Evolutionary conservation across 495 filamentous ascomycete species (phyloP), one percentile per base, ranked within the genome.

Genomic region (Talaromyces proteolyticus): DNA sequence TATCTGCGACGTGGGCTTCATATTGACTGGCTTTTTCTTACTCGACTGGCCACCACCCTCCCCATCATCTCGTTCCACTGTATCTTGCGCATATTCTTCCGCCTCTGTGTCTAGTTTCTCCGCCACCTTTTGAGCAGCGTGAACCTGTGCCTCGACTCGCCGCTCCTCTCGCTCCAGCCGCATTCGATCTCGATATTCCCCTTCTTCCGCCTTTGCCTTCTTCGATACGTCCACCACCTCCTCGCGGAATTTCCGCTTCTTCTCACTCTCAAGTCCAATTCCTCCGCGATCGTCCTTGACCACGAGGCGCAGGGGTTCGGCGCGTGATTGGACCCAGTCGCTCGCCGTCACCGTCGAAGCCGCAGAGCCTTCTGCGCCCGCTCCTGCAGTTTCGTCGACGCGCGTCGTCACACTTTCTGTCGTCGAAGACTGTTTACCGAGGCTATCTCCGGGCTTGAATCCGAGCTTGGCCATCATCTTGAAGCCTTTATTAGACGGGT

Each of bases 391-490:
- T 11, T 24, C 29, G 38, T 34, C 23, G n/a, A 34, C 37, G 29
- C 39, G 22, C 23, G 17, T 43, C 42, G 51, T 47, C 45, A 14
- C 21, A 55, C 34, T 17, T 26, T 6, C 44, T 62, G 36, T 20
- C 51, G 25, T 53, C 22, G 5, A 16, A 0, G 19, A 60, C 21
- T 60, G 65, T 23, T 84, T 85, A 1, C 93, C 89, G 3, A 95
- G 74, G 0, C 79, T 75, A 44, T 81, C 80, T 12, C 86, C 86
- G 8, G 79, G 69, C 53, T 80, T 86, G 68, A 91, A 98, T 6
- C 93, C 93, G 72, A 98, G 85, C 65, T 86, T 90, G n/a, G 88
- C 83, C 91, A 98, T 93, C 90, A 98, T 95, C 50, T 87, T 75
- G 49, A 91, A 82, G 2, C 93, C 93, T 64, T 96, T 98, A 42